Percentiles rank a stretch among this genome's conserved stretches.
phyloP scores from a whole-genome alignment of 1,139 yeast genomes.

The Suhomyces atakaporum region DNA sequence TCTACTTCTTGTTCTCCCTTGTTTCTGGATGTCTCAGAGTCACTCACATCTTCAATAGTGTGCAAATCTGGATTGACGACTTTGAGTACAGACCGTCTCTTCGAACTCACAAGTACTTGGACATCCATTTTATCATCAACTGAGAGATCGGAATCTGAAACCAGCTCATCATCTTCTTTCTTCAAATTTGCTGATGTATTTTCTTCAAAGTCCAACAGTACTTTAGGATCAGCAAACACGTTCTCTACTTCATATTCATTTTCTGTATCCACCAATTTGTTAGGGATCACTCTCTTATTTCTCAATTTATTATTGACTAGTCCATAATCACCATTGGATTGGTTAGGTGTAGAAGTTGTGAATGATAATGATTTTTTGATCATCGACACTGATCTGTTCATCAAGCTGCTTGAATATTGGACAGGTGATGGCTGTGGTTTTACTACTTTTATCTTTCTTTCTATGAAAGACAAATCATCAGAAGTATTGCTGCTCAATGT shows the following conservation, averaged over 20 bases:
- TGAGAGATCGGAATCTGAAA: slow-evolving; percentile 25
- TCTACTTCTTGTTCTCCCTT: slow-evolving; percentile 5
- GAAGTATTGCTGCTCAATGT: slow-evolving; percentile 21
- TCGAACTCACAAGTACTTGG: slow-evolving; percentile 73
- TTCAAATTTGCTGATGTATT: slow-evolving; percentile 8
- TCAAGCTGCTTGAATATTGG: slow-evolving; percentile 18
- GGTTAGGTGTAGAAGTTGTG: slow-evolving; percentile 19
- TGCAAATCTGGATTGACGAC: slow-evolving; percentile 64
- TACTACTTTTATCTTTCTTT: slow-evolving; percentile 3
- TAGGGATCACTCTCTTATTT: slow-evolving; percentile 3
- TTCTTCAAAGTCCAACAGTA: slow-evolving; percentile 5
- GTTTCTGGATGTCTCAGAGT: slow-evolving; percentile 8
- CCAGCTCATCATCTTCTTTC: slow-evolving; percentile 31
- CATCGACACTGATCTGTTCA: slow-evolving; percentile 28
- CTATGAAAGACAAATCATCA: slow-evolving; percentile 6
- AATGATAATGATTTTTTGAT: slow-evolving; percentile 27
- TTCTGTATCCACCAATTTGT: slow-evolving; percentile 9
- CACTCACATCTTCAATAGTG: slow-evolving; percentile 17
- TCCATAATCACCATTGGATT: slow-evolving; percentile 8
- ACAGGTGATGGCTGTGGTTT: slow-evolving; percentile 7
- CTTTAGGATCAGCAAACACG: slow-evolving; percentile 8
- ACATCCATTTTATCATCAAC: slow-evolving; percentile 59
- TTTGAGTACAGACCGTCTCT: slow-evolving; percentile 60
- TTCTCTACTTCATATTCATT: slow-evolving; percentile 6
- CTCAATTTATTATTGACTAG: slow-evolving; percentile 15